Percentiles rank a stretch among this genome's conserved stretches.
Evolutionary conservation across 192 early-diverging fungal species (phyloP).

Genomic region (Coemansia sp.): DNA sequence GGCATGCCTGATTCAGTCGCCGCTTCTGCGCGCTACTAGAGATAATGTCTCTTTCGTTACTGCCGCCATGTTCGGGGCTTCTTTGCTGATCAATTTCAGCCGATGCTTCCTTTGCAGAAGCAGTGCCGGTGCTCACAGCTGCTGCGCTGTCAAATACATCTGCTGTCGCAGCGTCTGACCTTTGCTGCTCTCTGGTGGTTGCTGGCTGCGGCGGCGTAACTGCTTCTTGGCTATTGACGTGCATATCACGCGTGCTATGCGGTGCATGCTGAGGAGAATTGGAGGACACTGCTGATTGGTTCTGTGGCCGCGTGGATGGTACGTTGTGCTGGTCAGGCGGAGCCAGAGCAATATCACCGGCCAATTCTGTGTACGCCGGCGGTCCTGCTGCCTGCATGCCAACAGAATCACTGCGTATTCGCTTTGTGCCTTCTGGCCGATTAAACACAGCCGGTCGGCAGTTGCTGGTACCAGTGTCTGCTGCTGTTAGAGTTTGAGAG

Average conservation of each 20-base stretch:
- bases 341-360: not conserved
- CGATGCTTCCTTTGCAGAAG: not conserved
- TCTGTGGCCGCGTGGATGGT: not conserved
- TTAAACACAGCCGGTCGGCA: constrained; percentile 7
- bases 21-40: constrained; percentile 34
- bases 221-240: constrained; percentile 6
- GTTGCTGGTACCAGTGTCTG: not conserved
- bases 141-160: not conserved
- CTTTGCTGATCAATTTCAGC: not conserved
- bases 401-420: constrained; percentile 17
- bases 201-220: constrained; percentile 2
- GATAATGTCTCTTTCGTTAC: constrained; percentile 2
- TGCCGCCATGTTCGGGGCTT: constrained; percentile 4
- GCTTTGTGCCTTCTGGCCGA: constrained; percentile 16
- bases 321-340: constrained; percentile 6
- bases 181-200: not conserved
- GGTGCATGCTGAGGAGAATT: constrained; percentile 2
- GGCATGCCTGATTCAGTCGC: constrained; percentile 52
- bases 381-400: not conserved
- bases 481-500: not conserved
- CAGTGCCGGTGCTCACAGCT: not conserved
- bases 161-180: not conserved
- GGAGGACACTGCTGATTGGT: constrained; percentile 8
- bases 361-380: not conserved
- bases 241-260: constrained; percentile 18